These are phyloP conservation scores for Malus hybrid DNA, from an alignment of 331 rosid species.

Conservation along the genomic window DNA sequence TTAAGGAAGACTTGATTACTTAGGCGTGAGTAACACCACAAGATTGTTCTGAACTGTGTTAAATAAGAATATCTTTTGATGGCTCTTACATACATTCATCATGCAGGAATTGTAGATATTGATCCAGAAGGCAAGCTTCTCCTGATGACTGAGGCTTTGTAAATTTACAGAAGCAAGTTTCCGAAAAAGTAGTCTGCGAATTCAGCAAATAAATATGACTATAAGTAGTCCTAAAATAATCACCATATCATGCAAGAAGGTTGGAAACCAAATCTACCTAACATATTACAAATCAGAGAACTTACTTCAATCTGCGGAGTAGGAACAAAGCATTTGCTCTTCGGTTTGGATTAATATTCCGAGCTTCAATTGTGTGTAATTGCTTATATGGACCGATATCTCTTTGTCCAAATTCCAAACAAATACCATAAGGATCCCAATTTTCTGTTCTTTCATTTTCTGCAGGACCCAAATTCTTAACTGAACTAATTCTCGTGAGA, in stretches of 20 bases:
- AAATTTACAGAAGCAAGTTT: slow-evolving; percentile 71
- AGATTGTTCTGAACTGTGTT: too few relatives aligned
- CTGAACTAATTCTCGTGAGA: slow-evolving; percentile 56
- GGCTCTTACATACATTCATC: slow-evolving; percentile 57
- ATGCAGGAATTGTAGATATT: slow-evolving; percentile 87
- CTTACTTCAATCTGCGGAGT: slow-evolving; percentile 67
- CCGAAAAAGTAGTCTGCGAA: slow-evolving; percentile 63
- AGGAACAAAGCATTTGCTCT: slow-evolving; percentile 62
- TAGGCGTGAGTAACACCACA: too few relatives aligned
- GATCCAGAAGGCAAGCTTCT: slow-evolving; percentile 97
- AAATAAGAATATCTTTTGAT: too few relatives aligned
- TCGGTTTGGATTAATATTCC: slow-evolving; percentile 56
- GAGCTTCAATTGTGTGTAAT: slow-evolving; percentile 46
- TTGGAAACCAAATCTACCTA: background rate
- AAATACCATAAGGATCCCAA: slow-evolving; percentile 66
- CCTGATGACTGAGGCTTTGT: slow-evolving; percentile 64
- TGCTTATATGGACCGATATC: slow-evolving; percentile 77
- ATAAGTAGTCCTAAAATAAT: background rate
- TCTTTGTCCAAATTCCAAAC: slow-evolving; percentile 53
- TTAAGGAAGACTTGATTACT: background rate
- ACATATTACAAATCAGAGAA: background rate
- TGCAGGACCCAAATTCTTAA: slow-evolving; percentile 27
- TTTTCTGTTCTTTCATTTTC: slow-evolving; percentile 25
- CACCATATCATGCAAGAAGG: slow-evolving; percentile 1
- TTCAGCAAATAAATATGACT: slow-evolving; percentile 13